A percentile compares a stretch with the other conserved stretches of the same genome.
phyloP scores from a whole-genome alignment of 1,284 basidiomycete species.

The Ustilago shanxiensis region DNA sequence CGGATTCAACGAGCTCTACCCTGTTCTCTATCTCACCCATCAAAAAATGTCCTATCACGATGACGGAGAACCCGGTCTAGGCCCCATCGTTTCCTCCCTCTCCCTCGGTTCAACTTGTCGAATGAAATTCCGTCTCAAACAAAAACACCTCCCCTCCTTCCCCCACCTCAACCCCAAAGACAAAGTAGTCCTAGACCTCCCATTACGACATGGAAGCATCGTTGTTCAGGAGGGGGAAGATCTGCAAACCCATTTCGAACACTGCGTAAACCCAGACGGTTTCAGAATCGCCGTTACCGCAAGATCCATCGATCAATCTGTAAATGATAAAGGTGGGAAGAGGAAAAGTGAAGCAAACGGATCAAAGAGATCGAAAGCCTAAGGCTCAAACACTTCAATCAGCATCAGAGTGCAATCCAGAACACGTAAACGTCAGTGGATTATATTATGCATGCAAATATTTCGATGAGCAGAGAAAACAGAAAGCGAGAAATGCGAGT shows the following conservation, averaged over 20 bases:
- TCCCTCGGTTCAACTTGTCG: conserved; percentile 44
- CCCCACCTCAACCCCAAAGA: background rate
- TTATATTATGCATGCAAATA: background rate
- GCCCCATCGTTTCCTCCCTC: conserved; percentile 50
- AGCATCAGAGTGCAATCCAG: no score
- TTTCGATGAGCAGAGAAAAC: background rate
- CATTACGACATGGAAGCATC: conserved; percentile 36
- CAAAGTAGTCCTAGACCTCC: conserved; percentile 27
- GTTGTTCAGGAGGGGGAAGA: conserved; percentile 44
- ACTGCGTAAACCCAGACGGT: conserved; percentile 33
- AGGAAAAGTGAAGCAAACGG: background rate
- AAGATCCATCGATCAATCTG: conserved; percentile 24
- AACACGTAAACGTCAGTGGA: no score
- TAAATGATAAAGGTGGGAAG: conserved; percentile 9
- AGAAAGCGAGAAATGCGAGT: background rate
- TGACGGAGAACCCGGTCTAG: conserved; percentile 58
- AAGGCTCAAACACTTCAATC: no score
- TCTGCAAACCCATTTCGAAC: conserved; percentile 40
- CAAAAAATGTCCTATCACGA: conserved; percentile 59
- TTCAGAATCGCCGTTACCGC: conserved; percentile 47
- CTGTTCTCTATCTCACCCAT: conserved; percentile 46
- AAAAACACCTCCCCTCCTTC: conserved; percentile 7
- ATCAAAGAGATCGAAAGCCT: no score
- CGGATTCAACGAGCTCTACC: conserved; percentile 60
- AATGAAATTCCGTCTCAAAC: conserved; percentile 55